Evolutionary conservation across 768 basidiomycete genomes (phyloP).

Genomic region (Tylopilus rubrobrunneus): DNA sequence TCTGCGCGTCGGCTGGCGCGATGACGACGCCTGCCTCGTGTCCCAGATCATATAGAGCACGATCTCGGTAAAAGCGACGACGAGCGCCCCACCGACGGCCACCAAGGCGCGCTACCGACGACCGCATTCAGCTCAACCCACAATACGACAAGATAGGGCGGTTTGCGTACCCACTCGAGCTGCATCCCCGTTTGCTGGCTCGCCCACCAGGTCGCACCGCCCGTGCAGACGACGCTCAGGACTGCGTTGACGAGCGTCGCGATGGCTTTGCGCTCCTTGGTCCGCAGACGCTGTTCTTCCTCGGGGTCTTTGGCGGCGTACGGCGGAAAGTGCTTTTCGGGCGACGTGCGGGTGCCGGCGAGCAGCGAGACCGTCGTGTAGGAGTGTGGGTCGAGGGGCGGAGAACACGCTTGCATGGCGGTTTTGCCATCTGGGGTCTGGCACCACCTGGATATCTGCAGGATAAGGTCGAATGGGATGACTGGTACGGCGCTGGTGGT

Average conservation of each 20-base stretch:
- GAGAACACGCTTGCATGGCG: slow-evolving; percentile 37
- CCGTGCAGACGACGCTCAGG: slow-evolving; percentile 64
- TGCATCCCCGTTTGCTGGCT: slow-evolving; percentile 60
- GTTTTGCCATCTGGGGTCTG: slow-evolving; percentile 46
- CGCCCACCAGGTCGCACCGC: slow-evolving; percentile 71
- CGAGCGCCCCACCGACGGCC: slow-evolving; percentile 53
- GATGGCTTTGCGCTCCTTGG: slow-evolving; percentile 61
- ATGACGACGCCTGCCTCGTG: slow-evolving; percentile 36
- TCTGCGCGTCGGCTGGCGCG: slow-evolving; percentile 8
- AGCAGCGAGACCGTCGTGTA: slow-evolving; percentile 74
- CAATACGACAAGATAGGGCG: not conserved
- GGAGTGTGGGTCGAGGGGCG: slow-evolving; percentile 45
- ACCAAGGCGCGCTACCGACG: slow-evolving; percentile 52
- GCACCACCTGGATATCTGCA: slow-evolving; percentile 64
- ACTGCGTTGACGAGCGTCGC: slow-evolving; percentile 68
- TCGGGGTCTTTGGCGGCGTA: slow-evolving; percentile 46
- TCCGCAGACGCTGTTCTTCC: slow-evolving; percentile 41
- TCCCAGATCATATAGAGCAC: slow-evolving; percentile 73
- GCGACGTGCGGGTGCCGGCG: slow-evolving; percentile 76
- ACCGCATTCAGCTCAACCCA: slow-evolving; percentile 2
- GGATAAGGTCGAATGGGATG: slow-evolving; percentile 61
- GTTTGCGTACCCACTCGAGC: slow-evolving; percentile 67
- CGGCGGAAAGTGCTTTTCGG: slow-evolving; percentile 62
- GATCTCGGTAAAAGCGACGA: slow-evolving; percentile 70
- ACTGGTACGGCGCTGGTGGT: slow-evolving; percentile 24